Percentiles rank a stretch among this genome's conserved stretches.
phyloP scores from a whole-genome alignment of 257 asterid species.

The Perilla frutescens region DNA sequence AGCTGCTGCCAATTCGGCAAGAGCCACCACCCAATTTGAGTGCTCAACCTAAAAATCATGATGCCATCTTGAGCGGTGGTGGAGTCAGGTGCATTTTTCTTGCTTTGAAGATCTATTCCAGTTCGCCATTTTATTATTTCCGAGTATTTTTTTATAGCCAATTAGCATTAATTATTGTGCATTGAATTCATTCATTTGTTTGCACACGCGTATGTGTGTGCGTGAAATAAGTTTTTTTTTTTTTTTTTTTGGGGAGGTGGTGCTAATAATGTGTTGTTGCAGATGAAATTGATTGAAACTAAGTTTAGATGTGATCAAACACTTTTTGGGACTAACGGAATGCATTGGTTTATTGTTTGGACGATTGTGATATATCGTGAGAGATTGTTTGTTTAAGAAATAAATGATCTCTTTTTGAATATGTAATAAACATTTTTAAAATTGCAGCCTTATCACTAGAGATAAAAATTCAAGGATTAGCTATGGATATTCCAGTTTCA shows the following conservation, averaged over 20 bases:
- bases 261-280: neutral
- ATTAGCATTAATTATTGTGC: slow-evolving; percentile 4
- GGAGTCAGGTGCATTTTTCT: slow-evolving; percentile 55
- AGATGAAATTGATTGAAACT: neutral
- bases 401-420: slow-evolving; percentile 16
- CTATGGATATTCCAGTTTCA: slow-evolving; percentile 79
- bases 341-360: neutral
- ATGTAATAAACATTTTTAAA: neutral
- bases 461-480: slow-evolving; percentile 56
- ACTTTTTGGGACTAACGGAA: neutral
- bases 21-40: slow-evolving; percentile 18
- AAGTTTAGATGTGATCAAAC: neutral
- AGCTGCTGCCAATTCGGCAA: slow-evolving; percentile 19
- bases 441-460: slow-evolving; percentile 56
- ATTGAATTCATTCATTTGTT: neutral
- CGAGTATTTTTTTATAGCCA: neutral
- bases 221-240: neutral
- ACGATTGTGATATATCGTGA: neutral
- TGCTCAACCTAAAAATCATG: slow-evolving; percentile 51
- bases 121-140: neutral
- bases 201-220: neutral
- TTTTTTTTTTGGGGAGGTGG: neutral
- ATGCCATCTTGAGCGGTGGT: slow-evolving; percentile 63
- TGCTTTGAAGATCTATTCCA: neutral
- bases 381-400: slow-evolving; percentile 2